Percentiles rank a stretch among this genome's conserved stretches.
These are phyloP conservation scores for Apiotrichum montevideense DNA, from an alignment of 1,284 basidiomycete genomes.

Conservation along the genomic window DNA sequence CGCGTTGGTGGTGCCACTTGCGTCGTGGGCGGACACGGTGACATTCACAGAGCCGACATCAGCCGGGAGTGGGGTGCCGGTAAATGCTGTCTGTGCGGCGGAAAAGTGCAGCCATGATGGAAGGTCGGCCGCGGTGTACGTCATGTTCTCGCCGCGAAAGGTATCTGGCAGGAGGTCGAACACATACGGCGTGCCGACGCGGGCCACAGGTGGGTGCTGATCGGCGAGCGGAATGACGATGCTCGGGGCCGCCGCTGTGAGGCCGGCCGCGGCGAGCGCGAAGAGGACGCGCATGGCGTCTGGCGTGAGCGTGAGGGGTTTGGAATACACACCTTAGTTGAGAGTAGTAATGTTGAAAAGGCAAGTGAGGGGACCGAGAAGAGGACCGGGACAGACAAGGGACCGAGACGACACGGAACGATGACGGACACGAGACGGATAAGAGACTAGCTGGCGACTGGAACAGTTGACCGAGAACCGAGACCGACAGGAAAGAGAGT, in stretches of 20 bases:
- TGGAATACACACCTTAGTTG: no score
- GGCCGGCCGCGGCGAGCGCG: background rate
- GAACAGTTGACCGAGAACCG: no score
- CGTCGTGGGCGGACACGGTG: slow-evolving; percentile 36
- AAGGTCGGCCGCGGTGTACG: slow-evolving; percentile 45
- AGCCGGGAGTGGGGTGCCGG: slow-evolving; percentile 30
- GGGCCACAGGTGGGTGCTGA: slow-evolving; percentile 49
- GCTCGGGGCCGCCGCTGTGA: slow-evolving; percentile 33
- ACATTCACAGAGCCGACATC: slow-evolving; percentile 36
- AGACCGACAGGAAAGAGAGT: no score
- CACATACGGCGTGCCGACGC: slow-evolving; percentile 38
- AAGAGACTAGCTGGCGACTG: no score
- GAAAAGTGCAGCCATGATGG: slow-evolving; percentile 51
- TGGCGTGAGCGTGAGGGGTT: no score
- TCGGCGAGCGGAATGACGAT: slow-evolving; percentile 40
- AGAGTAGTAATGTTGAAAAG: no score
- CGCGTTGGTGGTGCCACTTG: slow-evolving; percentile 23
- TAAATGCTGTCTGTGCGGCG: slow-evolving; percentile 28
- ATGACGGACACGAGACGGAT: no score
- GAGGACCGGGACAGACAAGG: no score
- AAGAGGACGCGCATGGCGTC: slow-evolving; percentile 14
- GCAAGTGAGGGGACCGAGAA: no score
- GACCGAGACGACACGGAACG: no score
- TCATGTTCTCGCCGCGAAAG: slow-evolving; percentile 38
- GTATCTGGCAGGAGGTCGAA: slow-evolving; percentile 45